Evolutionary conservation across 352 stramenopile species (phyloP).

Genomic region (Pythium phragmiticola): DNA sequence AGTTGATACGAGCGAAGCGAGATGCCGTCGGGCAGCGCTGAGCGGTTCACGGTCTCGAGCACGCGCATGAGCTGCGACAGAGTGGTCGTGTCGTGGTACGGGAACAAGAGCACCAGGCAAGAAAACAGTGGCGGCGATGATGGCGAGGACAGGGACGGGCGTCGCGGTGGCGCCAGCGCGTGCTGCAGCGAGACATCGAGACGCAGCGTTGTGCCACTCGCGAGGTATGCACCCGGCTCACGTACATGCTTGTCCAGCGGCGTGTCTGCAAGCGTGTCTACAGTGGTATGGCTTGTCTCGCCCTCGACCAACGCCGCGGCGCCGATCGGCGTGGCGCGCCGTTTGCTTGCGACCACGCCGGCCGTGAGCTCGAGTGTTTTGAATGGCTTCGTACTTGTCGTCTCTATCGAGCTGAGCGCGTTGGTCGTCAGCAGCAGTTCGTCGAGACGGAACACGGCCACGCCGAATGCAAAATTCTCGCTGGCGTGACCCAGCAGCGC

Average conservation of each 20-base stretch:
- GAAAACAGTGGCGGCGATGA: slow-evolving; percentile 41
- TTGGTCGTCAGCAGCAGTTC: slow-evolving; percentile 50
- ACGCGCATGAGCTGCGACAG: slow-evolving; percentile 52
- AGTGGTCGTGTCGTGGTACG: slow-evolving; percentile 65
- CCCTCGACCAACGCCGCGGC: slow-evolving; percentile 9
- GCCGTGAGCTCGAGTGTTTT: slow-evolving; percentile 45
- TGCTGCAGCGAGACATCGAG: slow-evolving; percentile 45
- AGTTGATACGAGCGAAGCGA: slow-evolving; percentile 84
- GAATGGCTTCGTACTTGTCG: slow-evolving; percentile 28
- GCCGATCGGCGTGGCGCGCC: slow-evolving; percentile 49
- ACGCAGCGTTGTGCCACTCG: slow-evolving; percentile 38
- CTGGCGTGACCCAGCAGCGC: slow-evolving; percentile 38
- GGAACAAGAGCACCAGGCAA: slow-evolving; percentile 80
- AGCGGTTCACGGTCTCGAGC: slow-evolving; percentile 65
- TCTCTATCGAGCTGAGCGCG: neutral
- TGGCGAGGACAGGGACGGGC: neutral
- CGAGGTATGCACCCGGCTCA: slow-evolving; percentile 57
- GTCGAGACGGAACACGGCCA: slow-evolving; percentile 52
- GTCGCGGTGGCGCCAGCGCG: slow-evolving; percentile 5
- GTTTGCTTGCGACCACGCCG: slow-evolving; percentile 54
- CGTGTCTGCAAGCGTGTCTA: slow-evolving; percentile 27
- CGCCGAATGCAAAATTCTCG: slow-evolving; percentile 53
- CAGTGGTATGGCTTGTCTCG: slow-evolving; percentile 14
- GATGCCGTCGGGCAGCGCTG: slow-evolving; percentile 39
- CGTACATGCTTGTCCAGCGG: slow-evolving; percentile 41